Conservation (phyloP, 1,284 basidiomycete species). For the Ceraceosorus bombacis region DNA sequence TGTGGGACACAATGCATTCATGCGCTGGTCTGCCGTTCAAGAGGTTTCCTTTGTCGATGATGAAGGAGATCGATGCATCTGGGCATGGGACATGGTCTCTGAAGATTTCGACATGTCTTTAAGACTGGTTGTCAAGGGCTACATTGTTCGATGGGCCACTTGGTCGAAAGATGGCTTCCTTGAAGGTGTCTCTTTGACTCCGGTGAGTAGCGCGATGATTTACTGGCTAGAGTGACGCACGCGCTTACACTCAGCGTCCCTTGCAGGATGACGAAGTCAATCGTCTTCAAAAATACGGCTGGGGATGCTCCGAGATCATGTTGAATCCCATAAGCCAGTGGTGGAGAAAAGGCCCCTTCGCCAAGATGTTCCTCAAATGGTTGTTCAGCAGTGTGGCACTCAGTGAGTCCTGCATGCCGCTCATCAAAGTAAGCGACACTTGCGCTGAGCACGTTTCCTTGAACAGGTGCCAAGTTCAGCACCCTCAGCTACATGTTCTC, state of each 20-base stretch:
- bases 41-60: slow-evolving; percentile 67
- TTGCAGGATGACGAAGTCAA: slow-evolving; percentile 64
- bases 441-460: slow-evolving; percentile 1
- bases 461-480: slow-evolving; percentile 71
- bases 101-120: slow-evolving; percentile 74
- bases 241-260: no score
- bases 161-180: slow-evolving; percentile 73
- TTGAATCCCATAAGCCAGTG: slow-evolving; percentile 55
- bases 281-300: slow-evolving; percentile 79
- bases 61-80: slow-evolving; percentile 64
- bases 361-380: slow-evolving; percentile 57
- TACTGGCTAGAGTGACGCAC: no score
- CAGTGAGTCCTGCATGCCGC: slow-evolving; percentile 49
- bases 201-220: slow-evolving; percentile 21
- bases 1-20: slow-evolving; percentile 79
- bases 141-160: slow-evolving; percentile 72
- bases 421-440: slow-evolving; percentile 51
- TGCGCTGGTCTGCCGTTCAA: slow-evolving; percentile 74
- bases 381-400: slow-evolving; percentile 52
- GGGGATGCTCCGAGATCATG: slow-evolving; percentile 55
- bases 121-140: slow-evolving; percentile 51
- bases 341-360: slow-evolving; percentile 61
- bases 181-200: slow-evolving; percentile 70
- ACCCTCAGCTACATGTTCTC: slow-evolving; percentile 62
- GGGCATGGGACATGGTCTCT: slow-evolving; percentile 71